Evolutionary conservation across 2,329 filamentous ascomycete genomes (phyloP), one percentile per base, ranked within the genome.

Genomic region (Cladosporium sp.): DNA sequence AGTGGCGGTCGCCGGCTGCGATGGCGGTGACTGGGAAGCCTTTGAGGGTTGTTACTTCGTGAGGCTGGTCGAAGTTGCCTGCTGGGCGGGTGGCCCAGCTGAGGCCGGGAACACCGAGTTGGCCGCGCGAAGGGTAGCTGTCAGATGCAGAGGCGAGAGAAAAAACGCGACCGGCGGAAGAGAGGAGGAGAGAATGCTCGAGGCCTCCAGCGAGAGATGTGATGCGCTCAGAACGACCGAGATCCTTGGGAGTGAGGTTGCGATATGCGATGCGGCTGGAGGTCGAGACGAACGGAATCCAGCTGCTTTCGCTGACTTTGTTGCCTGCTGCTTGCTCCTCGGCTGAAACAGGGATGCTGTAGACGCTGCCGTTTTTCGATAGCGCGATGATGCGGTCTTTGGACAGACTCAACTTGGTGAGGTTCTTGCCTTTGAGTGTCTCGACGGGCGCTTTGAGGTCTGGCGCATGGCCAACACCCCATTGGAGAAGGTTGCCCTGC

Each of bases 401-500:
- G 0, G 91, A 96, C 43, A 96, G 77, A 36, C 83, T 80, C 38
- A 96, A 72, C 51, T 88, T 88, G 52, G 79, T 71, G 43, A 97
- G 74, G 61, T 96, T 80, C 67, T 95, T 95, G 50, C 91, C 92
- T 53, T 73, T 83, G 48, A 99, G 71, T 1, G 92, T 96, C 43
- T 78, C 73, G 1, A 77, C 77, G 0, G 92, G 93, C 24, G 76
- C 72, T 8, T 75, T 79, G 24, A 81, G 74, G 4, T 81, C 76
- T 50, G 80, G 76, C 6, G 85, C 86, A 65, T 86, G 96, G 3
- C 78, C 88, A 3, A 78, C 77, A 1, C 93, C 93, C 93, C 93
- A 99, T 71, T 97, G 91, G 11, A 96, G 76, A 39, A 99, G 69
- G 65, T 97, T 87, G 3, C 93, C 93, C 55, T 85, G 84, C 66